phyloP scores from a whole-genome alignment of 2,329 filamentous ascomycete species.

The Rachicladosporium sp. region DNA sequence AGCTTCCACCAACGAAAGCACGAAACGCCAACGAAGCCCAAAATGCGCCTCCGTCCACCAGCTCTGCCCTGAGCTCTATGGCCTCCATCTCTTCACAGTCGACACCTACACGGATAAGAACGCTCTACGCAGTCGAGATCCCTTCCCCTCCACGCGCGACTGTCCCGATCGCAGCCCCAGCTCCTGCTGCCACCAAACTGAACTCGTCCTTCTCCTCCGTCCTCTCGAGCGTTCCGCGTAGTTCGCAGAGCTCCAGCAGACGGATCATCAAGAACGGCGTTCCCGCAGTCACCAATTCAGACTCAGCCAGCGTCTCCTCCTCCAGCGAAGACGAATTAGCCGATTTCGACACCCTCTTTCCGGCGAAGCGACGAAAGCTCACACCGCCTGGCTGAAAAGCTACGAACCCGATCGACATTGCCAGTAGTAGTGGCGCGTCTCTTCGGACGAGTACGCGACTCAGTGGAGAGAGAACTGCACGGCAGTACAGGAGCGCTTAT shows the following conservation, averaged over 20 bases:
- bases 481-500: constrained; percentile 5
- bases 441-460: constrained; percentile 1
- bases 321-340: constrained; percentile 19
- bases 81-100: background rate
- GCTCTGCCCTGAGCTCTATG: constrained; percentile 1
- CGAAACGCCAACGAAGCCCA: background rate
- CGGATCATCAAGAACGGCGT: constrained; percentile 42
- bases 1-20: background rate
- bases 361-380: constrained; percentile 18
- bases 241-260: constrained; percentile 33
- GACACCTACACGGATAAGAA: background rate
- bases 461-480: constrained; percentile 3
- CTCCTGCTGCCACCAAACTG: constrained; percentile 2
- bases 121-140: constrained; percentile 7
- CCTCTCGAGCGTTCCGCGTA: constrained; percentile 9
- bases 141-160: constrained; percentile 5
- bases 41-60: background rate
- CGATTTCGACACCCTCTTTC: constrained; percentile 20
- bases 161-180: constrained; percentile 2
- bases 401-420: background rate
- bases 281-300: constrained; percentile 36
- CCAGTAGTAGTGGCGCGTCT: constrained; percentile 1
- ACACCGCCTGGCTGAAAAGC: constrained; percentile 8
- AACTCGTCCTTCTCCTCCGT: constrained; percentile 15
- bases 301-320: constrained; percentile 20